Evolutionary conservation across 495 filamentous ascomycete species (phyloP).

Genomic region (Jackrogersella minutella): DNA sequence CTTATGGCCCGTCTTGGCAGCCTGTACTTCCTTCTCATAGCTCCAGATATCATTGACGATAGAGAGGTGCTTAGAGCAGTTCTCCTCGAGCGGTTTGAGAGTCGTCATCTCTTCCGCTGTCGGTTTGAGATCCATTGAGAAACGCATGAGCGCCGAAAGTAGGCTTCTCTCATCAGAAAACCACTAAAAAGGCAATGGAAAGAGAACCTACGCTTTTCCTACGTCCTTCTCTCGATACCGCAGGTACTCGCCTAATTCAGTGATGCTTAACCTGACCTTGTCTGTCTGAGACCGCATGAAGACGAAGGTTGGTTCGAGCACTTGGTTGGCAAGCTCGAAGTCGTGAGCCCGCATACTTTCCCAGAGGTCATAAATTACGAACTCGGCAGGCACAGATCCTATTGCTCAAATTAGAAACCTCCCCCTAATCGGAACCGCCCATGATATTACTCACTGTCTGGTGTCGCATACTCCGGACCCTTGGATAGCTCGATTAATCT

Average conservation of each 20-base stretch:
- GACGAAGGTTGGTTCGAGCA: conserved; percentile 46
- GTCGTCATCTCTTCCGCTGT: conserved; percentile 28
- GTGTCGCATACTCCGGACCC: too few species aligned
- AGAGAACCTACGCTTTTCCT: conserved; percentile 42
- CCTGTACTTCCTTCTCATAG: conserved; percentile 50
- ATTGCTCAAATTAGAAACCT: too few species aligned
- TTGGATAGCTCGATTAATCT: conserved; percentile 46
- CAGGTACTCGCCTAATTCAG: conserved; percentile 41
- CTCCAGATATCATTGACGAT: conserved; percentile 55
- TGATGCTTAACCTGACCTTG: conserved; percentile 16
- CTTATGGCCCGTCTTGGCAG: conserved; percentile 28
- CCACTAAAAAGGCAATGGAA: not conserved
- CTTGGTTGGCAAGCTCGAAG: conserved; percentile 42
- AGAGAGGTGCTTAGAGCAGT: conserved; percentile 49
- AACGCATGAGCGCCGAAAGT: conserved; percentile 50
- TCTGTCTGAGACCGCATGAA: conserved; percentile 52
- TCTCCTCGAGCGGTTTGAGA: conserved; percentile 38
- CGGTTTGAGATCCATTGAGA: conserved; percentile 47
- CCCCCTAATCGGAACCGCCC: too few species aligned
- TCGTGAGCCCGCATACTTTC: conserved; percentile 49
- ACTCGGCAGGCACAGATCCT: too few species aligned
- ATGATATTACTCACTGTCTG: too few species aligned
- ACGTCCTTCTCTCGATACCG: conserved; percentile 48
- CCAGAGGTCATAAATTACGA: conserved; percentile 51
- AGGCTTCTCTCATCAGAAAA: conserved; percentile 37